Evolutionary conservation across 345 rosid species (phyloP).

Genomic region (Citrus inodora): DNA sequence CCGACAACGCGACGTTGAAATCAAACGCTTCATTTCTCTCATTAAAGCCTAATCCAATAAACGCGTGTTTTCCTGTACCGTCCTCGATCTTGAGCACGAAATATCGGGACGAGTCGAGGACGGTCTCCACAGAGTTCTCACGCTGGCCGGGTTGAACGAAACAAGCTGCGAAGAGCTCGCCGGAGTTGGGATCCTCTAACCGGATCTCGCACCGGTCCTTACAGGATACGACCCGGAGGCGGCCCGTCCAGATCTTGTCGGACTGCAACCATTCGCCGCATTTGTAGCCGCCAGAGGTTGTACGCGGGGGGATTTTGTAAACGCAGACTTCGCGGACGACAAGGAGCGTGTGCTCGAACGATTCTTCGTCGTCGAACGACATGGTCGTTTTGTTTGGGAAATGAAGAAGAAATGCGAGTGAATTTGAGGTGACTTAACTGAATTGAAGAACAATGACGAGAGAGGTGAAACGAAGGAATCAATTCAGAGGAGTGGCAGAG

Average conservation of each 20-base stretch:
- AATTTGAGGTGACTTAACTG: background rate
- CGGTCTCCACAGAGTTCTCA: slow-evolving; percentile 86
- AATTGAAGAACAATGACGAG: background rate
- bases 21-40: slow-evolving; percentile 99
- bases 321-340: slow-evolving; percentile 93
- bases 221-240: slow-evolving; percentile 94
- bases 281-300: slow-evolving; percentile 95
- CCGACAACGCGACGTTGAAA: slow-evolving; percentile 97
- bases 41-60: slow-evolving; percentile 84
- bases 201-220: slow-evolving; percentile 98
- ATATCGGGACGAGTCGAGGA: slow-evolving; percentile 94
- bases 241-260: slow-evolving; percentile 98
- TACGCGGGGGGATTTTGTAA: slow-evolving; percentile 91
- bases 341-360: slow-evolving; percentile 88
- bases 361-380: slow-evolving; percentile 91
- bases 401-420: background rate
- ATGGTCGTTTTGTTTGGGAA: slow-evolving; percentile 15
- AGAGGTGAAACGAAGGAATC: slow-evolving; percentile 6
- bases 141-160: slow-evolving; percentile 82
- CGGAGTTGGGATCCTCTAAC: slow-evolving; percentile 87
- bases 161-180: slow-evolving; percentile 93
- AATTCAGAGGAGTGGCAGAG: slow-evolving; percentile 14
- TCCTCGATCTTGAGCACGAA: slow-evolving; percentile 97
- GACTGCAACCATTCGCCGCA: slow-evolving; percentile 99
- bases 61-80: slow-evolving; percentile 92